Percentiles rank a stretch among this genome's conserved stretches.
Conservation (phyloP, 108 stramenopile species). For the Aureococcus anophagefferens region DNA sequence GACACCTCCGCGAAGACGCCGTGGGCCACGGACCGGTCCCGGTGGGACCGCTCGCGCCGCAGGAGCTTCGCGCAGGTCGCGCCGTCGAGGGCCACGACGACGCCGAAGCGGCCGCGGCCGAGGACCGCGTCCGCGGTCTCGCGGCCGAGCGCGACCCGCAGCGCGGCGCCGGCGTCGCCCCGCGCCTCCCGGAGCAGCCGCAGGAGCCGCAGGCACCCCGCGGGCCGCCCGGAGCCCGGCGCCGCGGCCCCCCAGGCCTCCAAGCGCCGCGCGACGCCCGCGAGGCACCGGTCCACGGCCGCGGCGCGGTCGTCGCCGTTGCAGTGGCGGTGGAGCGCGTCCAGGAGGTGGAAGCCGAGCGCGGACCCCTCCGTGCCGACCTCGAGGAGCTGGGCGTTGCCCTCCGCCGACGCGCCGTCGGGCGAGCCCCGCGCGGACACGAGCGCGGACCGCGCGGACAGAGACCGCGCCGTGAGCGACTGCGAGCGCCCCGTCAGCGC, state of each 20-base stretch:
- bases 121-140: background rate
- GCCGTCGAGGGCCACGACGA: background rate
- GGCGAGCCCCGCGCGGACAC: background rate
- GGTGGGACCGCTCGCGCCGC: background rate
- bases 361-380: background rate
- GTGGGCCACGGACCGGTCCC: background rate
- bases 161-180: background rate
- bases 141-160: background rate
- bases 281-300: background rate
- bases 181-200: background rate
- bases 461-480: background rate
- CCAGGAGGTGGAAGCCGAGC: background rate
- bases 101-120: background rate
- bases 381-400: background rate
- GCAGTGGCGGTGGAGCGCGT: background rate
- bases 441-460: background rate
- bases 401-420: background rate
- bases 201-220: background rate
- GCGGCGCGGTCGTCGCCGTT: background rate
- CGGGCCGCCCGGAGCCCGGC: background rate
- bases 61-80: background rate
- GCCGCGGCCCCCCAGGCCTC: background rate
- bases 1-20: background rate
- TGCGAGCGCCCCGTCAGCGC: no score
- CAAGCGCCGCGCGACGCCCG: background rate